Evolutionary conservation across 169 alveolate species (phyloP).

Genomic region (Cryptosporidium meleagridis): DNA sequence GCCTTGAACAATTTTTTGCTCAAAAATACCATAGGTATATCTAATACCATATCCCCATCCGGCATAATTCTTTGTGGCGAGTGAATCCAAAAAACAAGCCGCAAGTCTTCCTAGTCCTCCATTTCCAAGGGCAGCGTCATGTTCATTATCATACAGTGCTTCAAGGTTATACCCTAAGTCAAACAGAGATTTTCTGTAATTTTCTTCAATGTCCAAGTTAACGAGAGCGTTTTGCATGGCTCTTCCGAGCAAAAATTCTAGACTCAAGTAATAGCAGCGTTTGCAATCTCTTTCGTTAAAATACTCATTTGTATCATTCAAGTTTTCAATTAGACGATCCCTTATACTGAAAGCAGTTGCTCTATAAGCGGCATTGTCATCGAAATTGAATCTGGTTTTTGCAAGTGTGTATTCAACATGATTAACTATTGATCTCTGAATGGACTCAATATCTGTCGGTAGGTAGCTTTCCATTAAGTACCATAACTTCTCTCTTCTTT

Average conservation of each 20-base stretch:
- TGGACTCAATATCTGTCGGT: slow-evolving; percentile 84
- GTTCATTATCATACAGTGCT: slow-evolving; percentile 93
- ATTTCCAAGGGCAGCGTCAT: slow-evolving; percentile 97
- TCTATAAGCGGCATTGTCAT: slow-evolving; percentile 87
- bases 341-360: slow-evolving; percentile 91
- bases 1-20: slow-evolving; percentile 91
- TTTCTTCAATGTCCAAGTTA: slow-evolving; percentile 89
- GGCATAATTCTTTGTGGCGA: slow-evolving; percentile 94
- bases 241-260: slow-evolving; percentile 95
- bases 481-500: slow-evolving; percentile 85
- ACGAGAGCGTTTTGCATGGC: slow-evolving; percentile 93
- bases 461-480: slow-evolving; percentile 86
- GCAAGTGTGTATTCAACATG: slow-evolving; percentile 93
- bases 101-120: slow-evolving; percentile 98
- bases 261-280: slow-evolving; percentile 91
- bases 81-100: slow-evolving; percentile 96
- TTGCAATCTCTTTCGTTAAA: slow-evolving; percentile 89
- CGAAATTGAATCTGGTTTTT: slow-evolving; percentile 91
- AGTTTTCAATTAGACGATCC: slow-evolving; percentile 93
- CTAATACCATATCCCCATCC: slow-evolving; percentile 98
- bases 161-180: slow-evolving; percentile 93
- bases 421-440: slow-evolving; percentile 88
- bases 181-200: slow-evolving; percentile 88
- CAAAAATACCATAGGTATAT: slow-evolving; percentile 96
- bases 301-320: slow-evolving; percentile 92